Percentiles rank a stretch among this genome's conserved stretches.
These are phyloP conservation scores for Prinsepia uniflora DNA, from an alignment of 306 rosid species.

Conservation along the genomic window DNA sequence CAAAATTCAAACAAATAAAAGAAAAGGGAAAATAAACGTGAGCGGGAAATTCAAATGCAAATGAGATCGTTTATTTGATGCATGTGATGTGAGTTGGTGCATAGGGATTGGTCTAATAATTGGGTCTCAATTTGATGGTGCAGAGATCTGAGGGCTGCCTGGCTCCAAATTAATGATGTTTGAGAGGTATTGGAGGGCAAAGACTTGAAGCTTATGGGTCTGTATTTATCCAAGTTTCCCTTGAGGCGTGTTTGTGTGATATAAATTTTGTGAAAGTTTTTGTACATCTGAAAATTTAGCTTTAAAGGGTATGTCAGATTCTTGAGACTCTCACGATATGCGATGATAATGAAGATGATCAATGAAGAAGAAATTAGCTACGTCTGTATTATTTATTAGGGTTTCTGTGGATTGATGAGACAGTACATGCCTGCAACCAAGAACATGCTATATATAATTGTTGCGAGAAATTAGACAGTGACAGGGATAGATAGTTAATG, in stretches of 20 bases:
- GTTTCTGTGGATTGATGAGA: background rate
- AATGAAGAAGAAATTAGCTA: no score
- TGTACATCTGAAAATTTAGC: background rate
- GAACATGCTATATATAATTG: background rate
- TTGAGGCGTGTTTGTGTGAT: constrained; percentile 13
- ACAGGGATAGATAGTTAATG: background rate
- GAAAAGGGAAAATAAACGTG: background rate
- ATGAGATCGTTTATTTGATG: background rate
- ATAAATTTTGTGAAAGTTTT: constrained; percentile 4
- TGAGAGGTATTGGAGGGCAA: background rate
- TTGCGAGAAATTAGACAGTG: background rate
- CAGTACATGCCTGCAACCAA: background rate
- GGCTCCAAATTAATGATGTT: constrained; percentile 31
- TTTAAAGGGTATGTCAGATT: background rate
- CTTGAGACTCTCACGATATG: constrained; percentile 1
- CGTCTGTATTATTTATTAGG: background rate
- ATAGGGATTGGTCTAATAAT: constrained; percentile 13
- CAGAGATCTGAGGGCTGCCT: constrained; percentile 21
- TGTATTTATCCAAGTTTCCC: constrained; percentile 31
- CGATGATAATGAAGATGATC: no score
- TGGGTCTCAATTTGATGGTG: background rate
- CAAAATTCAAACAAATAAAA: no score
- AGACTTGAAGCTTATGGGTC: constrained; percentile 27
- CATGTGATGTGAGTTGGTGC: constrained; percentile 21
- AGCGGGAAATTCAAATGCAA: constrained; percentile 61